phyloP scores from a whole-genome alignment of 2,329 filamentous ascomycete species.

The Trichoderma pleuroti region DNA sequence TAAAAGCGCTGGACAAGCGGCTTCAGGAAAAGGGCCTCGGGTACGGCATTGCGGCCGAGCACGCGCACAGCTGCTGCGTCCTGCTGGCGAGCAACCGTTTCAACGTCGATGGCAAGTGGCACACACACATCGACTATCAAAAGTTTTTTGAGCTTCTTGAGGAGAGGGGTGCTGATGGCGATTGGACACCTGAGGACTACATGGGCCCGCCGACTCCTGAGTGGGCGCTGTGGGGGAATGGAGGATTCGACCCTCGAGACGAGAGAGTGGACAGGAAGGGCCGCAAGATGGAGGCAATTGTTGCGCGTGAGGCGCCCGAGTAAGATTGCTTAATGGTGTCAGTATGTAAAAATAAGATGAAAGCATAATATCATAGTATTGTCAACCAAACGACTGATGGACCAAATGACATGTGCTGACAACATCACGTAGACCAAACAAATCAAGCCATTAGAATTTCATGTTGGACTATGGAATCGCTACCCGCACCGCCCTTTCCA shows the following conservation, averaged over 20 bases:
- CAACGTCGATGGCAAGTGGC: slow-evolving; percentile 73
- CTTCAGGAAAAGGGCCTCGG: slow-evolving; percentile 66
- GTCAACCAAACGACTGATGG: background rate
- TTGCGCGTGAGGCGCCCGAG: slow-evolving; percentile 32
- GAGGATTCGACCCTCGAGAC: slow-evolving; percentile 90
- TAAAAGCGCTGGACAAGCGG: slow-evolving; percentile 67
- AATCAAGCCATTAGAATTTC: slow-evolving; percentile 20
- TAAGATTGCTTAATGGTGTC: background rate
- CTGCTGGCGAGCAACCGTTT: slow-evolving; percentile 82
- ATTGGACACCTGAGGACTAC: slow-evolving; percentile 87
- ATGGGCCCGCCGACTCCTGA: slow-evolving; percentile 80
- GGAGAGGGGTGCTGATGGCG: slow-evolving; percentile 57
- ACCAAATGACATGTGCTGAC: background rate
- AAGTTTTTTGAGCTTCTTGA: slow-evolving; percentile 83
- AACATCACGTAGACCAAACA: background rate
- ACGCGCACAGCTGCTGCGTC: slow-evolving; percentile 91
- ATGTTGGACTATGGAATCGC: slow-evolving; percentile 31
- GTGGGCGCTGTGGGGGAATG: slow-evolving; percentile 93
- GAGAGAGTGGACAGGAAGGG: slow-evolving; percentile 85
- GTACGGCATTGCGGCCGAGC: slow-evolving; percentile 92
- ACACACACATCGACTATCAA: slow-evolving; percentile 86
- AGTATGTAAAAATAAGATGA: background rate
- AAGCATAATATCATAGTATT: background rate
- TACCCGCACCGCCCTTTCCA: slow-evolving; percentile 32
- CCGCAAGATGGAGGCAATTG: slow-evolving; percentile 52